Conservation (phyloP, 2,329 filamentous ascomycete species). For the Sarocladium oryzae region DNA sequence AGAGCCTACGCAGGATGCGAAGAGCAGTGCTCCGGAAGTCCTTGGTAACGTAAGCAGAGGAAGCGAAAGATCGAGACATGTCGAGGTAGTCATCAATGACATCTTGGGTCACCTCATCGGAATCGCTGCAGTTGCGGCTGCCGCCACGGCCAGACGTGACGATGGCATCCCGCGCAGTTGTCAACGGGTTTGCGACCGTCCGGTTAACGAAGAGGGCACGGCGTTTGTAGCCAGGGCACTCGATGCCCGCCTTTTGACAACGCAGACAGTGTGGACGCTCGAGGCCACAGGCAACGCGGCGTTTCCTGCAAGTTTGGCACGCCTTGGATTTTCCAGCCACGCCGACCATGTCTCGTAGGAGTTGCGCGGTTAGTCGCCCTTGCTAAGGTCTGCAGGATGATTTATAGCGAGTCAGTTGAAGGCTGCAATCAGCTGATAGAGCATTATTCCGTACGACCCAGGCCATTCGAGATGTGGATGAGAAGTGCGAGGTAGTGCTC, state of each 20-base stretch:
- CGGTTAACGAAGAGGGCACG: conserved; percentile 5
- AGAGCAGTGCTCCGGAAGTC: neutral
- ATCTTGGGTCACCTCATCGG: neutral
- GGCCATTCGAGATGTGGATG: no score
- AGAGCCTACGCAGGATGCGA: neutral
- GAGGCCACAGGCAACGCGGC: conserved; percentile 5
- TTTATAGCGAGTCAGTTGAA: no score
- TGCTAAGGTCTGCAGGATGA: no score
- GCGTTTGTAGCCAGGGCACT: conserved; percentile 5
- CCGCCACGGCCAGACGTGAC: no score
- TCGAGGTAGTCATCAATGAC: neutral
- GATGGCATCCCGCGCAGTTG: conserved; percentile 4
- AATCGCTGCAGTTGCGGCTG: no score
- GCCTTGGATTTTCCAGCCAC: conserved; percentile 5
- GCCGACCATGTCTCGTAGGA: conserved; percentile 9
- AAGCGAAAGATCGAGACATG: neutral
- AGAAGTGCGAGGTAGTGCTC: no score
- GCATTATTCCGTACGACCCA: no score
- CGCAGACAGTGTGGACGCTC: conserved; percentile 8
- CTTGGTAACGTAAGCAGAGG: neutral
- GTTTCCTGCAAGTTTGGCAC: conserved; percentile 7
- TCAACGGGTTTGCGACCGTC: conserved; percentile 1
- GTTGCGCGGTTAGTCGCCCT: no score
- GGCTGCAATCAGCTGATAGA: no score
- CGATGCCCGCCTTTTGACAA: conserved; percentile 3